phyloP scores from a whole-genome alignment of 441 rosid species.

The Adansonia madagascariensis region DNA sequence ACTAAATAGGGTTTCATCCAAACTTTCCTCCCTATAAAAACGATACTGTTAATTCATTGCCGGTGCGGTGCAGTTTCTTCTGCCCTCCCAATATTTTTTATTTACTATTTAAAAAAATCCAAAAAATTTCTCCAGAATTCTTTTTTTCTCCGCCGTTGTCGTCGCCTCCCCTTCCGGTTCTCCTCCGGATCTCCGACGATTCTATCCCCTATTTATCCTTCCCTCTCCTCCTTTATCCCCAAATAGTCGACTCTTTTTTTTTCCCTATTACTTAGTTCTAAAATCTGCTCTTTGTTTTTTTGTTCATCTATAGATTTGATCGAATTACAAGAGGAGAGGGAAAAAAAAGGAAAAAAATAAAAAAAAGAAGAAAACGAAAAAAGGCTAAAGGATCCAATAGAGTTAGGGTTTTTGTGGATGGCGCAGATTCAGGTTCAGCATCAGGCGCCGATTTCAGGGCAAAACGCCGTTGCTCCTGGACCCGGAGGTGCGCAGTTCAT shows the following conservation, averaged over 20 bases:
- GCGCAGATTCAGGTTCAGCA: conserved; percentile 73
- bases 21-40: conserved; percentile 31
- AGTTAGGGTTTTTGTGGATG: conserved; percentile 39
- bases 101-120: conserved; percentile 22
- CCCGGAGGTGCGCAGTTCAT: conserved; percentile 45
- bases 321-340: conserved; percentile 30
- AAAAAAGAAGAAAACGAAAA: background rate
- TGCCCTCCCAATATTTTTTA: conserved; percentile 42
- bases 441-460: conserved; percentile 49
- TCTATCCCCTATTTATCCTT: conserved; percentile 39
- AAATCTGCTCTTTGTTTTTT: background rate
- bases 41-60: conserved; percentile 8
- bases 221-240: conserved; percentile 29
- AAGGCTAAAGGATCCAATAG: conserved; percentile 33
- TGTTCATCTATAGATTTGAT: conserved; percentile 24
- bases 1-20: conserved; percentile 44
- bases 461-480: conserved; percentile 42
- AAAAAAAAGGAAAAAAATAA: conserved; percentile 16
- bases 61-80: conserved; percentile 62
- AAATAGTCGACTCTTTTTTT: background rate
- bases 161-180: conserved; percentile 26
- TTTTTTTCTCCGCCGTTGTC: conserved; percentile 25
- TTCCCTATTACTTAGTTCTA: too few species aligned
- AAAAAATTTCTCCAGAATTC: conserved; percentile 10
- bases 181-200: conserved; percentile 39